Percentiles rank a stretch among this genome's conserved stretches.
phyloP scores from a whole-genome alignment of 768 basidiomycete genomes.

The Mycena galericulata region DNA sequence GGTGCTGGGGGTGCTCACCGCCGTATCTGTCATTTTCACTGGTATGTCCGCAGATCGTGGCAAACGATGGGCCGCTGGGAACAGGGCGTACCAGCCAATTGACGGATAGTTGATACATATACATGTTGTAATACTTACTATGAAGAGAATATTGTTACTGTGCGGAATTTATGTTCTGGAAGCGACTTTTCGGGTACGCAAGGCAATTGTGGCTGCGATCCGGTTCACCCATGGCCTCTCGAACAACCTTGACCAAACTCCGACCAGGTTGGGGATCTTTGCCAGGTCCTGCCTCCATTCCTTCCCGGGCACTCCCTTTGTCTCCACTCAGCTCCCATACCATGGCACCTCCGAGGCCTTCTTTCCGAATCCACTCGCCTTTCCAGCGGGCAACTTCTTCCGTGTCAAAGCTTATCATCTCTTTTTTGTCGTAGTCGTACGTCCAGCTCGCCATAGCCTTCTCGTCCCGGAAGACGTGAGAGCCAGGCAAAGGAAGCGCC shows the following conservation, averaged over 20 bases:
- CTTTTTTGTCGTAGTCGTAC: constrained; percentile 78
- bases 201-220: constrained; percentile 86
- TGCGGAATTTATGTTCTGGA: constrained; percentile 77
- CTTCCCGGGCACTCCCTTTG: constrained; percentile 74
- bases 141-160: too few relatives aligned
- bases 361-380: constrained; percentile 81
- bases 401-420: constrained; percentile 88
- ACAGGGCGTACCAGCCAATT: constrained; percentile 69
- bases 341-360: constrained; percentile 92
- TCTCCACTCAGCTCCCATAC: constrained; percentile 94
- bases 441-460: constrained; percentile 83
- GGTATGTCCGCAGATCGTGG: constrained; percentile 73
- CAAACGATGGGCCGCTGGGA: constrained; percentile 82
- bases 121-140: constrained; percentile 7
- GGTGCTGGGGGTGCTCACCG: constrained; percentile 65
- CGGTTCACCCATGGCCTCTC: constrained; percentile 80
- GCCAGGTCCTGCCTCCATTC: constrained; percentile 79
- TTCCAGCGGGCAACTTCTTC: constrained; percentile 78
- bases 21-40: constrained; percentile 66
- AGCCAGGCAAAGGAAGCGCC: constrained; percentile 81
- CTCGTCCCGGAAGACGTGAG: constrained; percentile 74
- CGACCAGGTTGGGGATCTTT: constrained; percentile 79
- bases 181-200: constrained; percentile 78
- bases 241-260: constrained; percentile 81
- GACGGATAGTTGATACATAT: constrained; percentile 26